Evolutionary conservation across 2,329 filamentous ascomycete genomes (phyloP).

Genomic region (Pyrenophora teres): DNA sequence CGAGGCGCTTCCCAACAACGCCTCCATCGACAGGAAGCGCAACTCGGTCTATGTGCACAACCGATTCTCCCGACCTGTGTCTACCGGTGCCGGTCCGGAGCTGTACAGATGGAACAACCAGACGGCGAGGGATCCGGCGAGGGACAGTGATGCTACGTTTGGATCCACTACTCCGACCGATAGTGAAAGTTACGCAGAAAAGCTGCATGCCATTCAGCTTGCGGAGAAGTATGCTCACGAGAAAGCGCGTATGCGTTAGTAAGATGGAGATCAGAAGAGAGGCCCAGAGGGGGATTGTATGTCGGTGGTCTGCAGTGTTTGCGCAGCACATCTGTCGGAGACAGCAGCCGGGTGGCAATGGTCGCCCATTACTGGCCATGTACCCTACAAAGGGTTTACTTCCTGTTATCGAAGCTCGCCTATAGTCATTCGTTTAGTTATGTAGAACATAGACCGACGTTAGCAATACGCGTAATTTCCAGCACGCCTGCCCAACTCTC

Average conservation of each 20-base stretch:
- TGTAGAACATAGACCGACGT: neutral
- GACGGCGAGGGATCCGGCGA: neutral
- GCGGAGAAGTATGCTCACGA: conserved; percentile 6
- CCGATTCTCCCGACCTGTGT: conserved; percentile 49
- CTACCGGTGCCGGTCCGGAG: conserved; percentile 8
- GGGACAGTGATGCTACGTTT: conserved; percentile 7
- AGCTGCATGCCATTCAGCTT: conserved; percentile 4
- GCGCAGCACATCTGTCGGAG: neutral
- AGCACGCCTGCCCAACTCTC: neutral
- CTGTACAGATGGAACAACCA: conserved; percentile 14
- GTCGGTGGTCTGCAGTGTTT: no score
- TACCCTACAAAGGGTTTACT: neutral
- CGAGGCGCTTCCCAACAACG: conserved; percentile 50
- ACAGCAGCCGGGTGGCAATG: neutral
- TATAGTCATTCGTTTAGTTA: neutral
- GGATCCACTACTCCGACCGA: neutral
- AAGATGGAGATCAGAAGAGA: neutral
- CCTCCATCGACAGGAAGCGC: conserved; percentile 39
- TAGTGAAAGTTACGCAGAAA: neutral
- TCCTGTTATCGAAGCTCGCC: neutral
- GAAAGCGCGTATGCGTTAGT: conserved; percentile 1
- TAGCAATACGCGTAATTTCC: neutral
- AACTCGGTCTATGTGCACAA: conserved; percentile 53
- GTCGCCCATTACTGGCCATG: neutral
- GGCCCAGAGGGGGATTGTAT: neutral